phyloP scores from a whole-genome alignment of 768 basidiomycete species.

The Leccinum subtestaceum region DNA sequence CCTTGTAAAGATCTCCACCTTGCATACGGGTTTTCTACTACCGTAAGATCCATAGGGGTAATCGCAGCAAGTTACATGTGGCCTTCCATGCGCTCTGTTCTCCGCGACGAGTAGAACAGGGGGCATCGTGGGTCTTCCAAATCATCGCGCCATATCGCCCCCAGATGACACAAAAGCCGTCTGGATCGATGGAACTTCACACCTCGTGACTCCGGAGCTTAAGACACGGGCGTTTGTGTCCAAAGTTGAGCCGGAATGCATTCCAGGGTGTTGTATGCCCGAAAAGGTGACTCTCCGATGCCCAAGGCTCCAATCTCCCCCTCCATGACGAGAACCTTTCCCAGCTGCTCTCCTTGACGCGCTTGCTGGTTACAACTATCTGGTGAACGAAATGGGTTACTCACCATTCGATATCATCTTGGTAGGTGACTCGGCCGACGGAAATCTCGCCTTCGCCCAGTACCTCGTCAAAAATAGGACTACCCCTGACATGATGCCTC shows the following conservation, averaged over 20 bases:
- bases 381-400: too few relatives aligned
- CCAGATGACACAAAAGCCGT: constrained; percentile 18
- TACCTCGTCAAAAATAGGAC: constrained; percentile 54
- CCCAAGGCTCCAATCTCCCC: constrained; percentile 32
- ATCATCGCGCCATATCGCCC: constrained; percentile 9
- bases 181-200: constrained; percentile 34
- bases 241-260: constrained; percentile 38
- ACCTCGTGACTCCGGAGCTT: constrained; percentile 32
- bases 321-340: too few relatives aligned
- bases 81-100: constrained; percentile 36
- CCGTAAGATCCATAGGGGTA: constrained; percentile 4
- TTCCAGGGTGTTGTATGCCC: constrained; percentile 59
- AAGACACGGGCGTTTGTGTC: constrained; percentile 30
- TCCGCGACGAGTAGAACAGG: constrained; percentile 8
- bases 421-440: too few relatives aligned
- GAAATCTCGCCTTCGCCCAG: constrained; percentile 63
- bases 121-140: constrained; percentile 6
- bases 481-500: constrained; percentile 30
- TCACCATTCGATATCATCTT: too few relatives aligned
- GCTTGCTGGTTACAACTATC: too few relatives aligned
- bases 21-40: constrained; percentile 38
- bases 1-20: constrained; percentile 17
- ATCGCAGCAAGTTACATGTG: constrained; percentile 18
- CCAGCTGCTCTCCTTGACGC: too few relatives aligned
- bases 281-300: constrained; percentile 36